Conservation (phyloP, 1,139 yeast species). For the Groenewaldozyma sp. region DNA sequence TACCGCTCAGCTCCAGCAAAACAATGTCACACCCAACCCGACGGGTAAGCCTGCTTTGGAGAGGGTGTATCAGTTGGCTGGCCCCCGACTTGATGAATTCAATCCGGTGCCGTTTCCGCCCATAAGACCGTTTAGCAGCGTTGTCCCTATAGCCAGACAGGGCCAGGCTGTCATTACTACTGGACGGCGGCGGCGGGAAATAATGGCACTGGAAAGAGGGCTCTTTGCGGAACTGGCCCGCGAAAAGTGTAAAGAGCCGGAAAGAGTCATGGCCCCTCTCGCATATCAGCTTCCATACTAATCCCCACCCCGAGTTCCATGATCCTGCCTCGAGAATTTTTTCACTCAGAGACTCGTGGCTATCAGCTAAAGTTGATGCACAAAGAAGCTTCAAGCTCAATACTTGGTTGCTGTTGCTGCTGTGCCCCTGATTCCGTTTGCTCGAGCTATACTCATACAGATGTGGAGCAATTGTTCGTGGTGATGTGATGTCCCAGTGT, state of each 20-base stretch:
- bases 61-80: background rate
- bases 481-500: background rate
- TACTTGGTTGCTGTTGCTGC: background rate
- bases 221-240: conserved; percentile 13
- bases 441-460: background rate
- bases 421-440: background rate
- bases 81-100: background rate
- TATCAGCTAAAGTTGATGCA: conserved; percentile 8
- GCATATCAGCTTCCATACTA: conserved; percentile 20
- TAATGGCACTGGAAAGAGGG: conserved; percentile 7
- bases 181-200: no score
- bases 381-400: conserved; percentile 1
- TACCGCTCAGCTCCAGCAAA: background rate
- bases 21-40: background rate
- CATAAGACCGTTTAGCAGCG: background rate
- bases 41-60: background rate
- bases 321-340: conserved; percentile 9
- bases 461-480: background rate
- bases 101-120: background rate
- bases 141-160: no score
- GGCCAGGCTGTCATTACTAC: no score
- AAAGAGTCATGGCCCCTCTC: conserved; percentile 20
- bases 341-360: conserved; percentile 9
- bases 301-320: conserved; percentile 19
- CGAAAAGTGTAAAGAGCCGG: conserved; percentile 18